Conservation (phyloP, 2,329 filamentous ascomycete genomes). For the Hypoxylon sp. region DNA sequence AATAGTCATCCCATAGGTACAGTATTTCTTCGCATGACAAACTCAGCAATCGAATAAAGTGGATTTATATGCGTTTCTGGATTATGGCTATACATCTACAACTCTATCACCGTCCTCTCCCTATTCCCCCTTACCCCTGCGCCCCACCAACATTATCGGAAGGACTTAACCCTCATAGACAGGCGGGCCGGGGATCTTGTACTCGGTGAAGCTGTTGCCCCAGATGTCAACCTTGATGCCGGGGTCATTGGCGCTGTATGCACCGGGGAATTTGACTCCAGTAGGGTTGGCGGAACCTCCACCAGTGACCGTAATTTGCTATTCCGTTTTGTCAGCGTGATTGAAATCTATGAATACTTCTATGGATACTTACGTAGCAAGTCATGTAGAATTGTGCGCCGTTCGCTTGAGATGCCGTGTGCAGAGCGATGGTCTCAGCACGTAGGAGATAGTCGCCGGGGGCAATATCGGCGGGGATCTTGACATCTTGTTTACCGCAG, state of each 20-base stretch:
- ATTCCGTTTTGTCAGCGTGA: constrained; percentile 22
- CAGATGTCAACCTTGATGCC: constrained; percentile 66
- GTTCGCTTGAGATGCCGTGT: constrained; percentile 53
- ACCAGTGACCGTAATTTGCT: constrained; percentile 64
- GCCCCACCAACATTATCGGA: not conserved
- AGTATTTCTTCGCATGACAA: not conserved
- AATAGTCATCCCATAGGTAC: not conserved
- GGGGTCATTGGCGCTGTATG: constrained; percentile 63
- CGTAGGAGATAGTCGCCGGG: constrained; percentile 61
- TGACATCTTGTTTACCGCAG: constrained; percentile 56
- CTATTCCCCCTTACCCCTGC: not conserved
- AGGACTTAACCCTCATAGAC: constrained; percentile 48
- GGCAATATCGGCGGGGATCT: constrained; percentile 58
- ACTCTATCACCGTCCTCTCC: not conserved
- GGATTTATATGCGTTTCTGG: not conserved
- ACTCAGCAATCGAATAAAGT: not conserved
- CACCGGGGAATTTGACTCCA: constrained; percentile 63
- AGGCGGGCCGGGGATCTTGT: constrained; percentile 59
- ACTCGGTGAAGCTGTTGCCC: constrained; percentile 53
- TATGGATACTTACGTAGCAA: constrained; percentile 45
- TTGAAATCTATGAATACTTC: not conserved
- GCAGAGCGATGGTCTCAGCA: constrained; percentile 61
- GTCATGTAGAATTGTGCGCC: constrained; percentile 52
- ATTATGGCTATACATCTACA: constrained; percentile 2
- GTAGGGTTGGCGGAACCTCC: constrained; percentile 60